Evolutionary conservation across 176 grass and related monocot species (phyloP).

Genomic region (Musa beccarii): DNA sequence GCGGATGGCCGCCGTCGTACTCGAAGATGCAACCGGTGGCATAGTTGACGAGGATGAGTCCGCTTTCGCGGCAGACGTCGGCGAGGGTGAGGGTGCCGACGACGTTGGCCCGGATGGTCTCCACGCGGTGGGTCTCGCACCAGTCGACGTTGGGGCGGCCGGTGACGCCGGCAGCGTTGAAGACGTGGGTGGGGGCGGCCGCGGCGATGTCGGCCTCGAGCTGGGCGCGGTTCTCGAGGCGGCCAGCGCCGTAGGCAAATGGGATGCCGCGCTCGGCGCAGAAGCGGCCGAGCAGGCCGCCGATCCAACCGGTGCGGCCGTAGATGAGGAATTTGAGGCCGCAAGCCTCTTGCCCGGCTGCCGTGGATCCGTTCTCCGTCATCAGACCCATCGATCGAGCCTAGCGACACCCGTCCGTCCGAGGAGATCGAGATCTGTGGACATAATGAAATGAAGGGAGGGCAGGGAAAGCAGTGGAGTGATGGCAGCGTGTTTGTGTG

Average conservation of each 20-base stretch:
- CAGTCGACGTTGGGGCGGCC: slow-evolving; percentile 19
- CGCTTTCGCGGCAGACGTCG: slow-evolving; percentile 15
- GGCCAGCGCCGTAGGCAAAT: slow-evolving; percentile 2
- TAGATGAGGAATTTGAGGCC: slow-evolving; percentile 11
- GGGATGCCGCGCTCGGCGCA: neutral
- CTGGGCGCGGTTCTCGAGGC: slow-evolving; percentile 10
- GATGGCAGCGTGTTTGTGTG: neutral
- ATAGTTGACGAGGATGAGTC: slow-evolving; percentile 14
- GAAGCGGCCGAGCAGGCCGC: slow-evolving; percentile 7
- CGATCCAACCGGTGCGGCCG: slow-evolving; percentile 11
- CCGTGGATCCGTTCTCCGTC: slow-evolving; percentile 5
- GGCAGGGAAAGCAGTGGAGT: too few species aligned
- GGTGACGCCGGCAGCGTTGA: slow-evolving; percentile 16
- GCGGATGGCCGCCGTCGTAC: slow-evolving; percentile 11
- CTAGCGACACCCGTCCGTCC: neutral
- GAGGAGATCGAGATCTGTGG: neutral
- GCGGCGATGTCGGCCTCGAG: slow-evolving; percentile 8
- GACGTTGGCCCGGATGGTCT: slow-evolving; percentile 15
- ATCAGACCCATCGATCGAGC: slow-evolving; percentile 2
- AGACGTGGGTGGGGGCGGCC: neutral
- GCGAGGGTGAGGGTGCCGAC: slow-evolving; percentile 15
- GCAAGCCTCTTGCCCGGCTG: neutral
- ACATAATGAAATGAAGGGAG: neutral
- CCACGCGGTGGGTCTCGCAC: slow-evolving; percentile 14
- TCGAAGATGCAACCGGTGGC: slow-evolving; percentile 24